Base-by-base conservation (phyloP, 176 grass and related monocot genomes). In the Stipa capillata region DNA sequence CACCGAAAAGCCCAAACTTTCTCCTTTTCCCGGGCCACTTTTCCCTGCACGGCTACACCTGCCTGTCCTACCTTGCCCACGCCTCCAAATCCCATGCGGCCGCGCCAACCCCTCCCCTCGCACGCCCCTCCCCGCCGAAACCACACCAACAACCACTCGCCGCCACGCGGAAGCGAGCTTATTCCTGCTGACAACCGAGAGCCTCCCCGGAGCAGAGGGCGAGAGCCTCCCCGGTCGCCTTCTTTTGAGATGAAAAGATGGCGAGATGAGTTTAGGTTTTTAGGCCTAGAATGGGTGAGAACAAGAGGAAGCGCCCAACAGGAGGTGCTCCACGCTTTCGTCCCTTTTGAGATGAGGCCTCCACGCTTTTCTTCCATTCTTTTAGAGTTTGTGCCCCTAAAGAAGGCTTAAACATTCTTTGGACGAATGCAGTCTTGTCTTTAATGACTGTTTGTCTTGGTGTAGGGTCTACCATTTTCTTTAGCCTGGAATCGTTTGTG, bases 321-420 rank as follows among this genome's bases (percentile, higher is more conserved):
- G 92, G 79, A 61, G 69, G 45, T 48, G 50, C 25, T 79, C 27
- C 86, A 71, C 82, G 73, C 96, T 93, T 99, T 95, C 82, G 79
- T 58, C 71, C 81, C 96, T 95, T 99, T 99, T 86, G 88, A 99
- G 91, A 89, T 21, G n/a, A n/a, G n/a, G 87, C 70, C 78, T n/a
- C 59, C 82, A 72, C 83, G 50, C 50, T 89, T 83, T 83, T 13
- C 70, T 85, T 86, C 72, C 87, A 85, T 90, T 88, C 48, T 52
- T 87, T 72, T 41, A 12, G 81, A 60, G 75, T 55, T 77, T 83
- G 67, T 69, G 72, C 68, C 74, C 82, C 85, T 94, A 84, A 91
- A 79, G 63, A 85, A 77, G 72, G 36, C 36, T 66, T 54, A 54
- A 83, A 77, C 91, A 77, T 92, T 85, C 82, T 92, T 91, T 83